Percentiles rank a stretch among this genome's conserved stretches.
Evolutionary conservation across 306 rosid species (phyloP).

Genomic region (Astragalus glycyphyllos): DNA sequence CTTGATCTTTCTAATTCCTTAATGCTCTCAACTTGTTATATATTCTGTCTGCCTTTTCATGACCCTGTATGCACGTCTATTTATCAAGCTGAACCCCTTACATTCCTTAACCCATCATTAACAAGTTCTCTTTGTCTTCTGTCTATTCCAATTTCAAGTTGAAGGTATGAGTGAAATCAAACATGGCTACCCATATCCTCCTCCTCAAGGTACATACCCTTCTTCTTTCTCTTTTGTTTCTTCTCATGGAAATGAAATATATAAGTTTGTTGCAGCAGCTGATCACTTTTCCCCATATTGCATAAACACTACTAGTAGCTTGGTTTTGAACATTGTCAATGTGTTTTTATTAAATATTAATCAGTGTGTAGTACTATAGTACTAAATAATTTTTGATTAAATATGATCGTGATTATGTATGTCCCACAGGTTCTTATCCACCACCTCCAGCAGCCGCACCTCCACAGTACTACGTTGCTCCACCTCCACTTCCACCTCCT

Average conservation of each 20-base stretch:
- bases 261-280: background rate
- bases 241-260: background rate
- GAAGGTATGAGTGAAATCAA: conserved; percentile 50
- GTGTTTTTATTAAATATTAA: background rate
- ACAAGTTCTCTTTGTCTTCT: background rate
- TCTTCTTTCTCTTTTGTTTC: background rate
- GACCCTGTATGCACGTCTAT: background rate
- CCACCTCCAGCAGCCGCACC: conserved; percentile 56
- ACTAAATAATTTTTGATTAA: background rate
- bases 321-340: conserved; percentile 7
- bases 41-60: too few species aligned
- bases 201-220: conserved; percentile 50
- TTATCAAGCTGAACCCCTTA: background rate
- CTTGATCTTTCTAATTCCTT: too few species aligned
- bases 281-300: background rate
- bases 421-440: conserved; percentile 44
- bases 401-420: background rate
- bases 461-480: conserved; percentile 49
- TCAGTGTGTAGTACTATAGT: background rate
- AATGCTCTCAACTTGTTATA: too few species aligned
- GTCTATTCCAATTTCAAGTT: conserved; percentile 3
- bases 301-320: background rate
- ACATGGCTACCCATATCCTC: conserved; percentile 48
- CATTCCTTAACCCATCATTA: conserved; percentile 26
- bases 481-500: too few species aligned